Base-by-base conservation (phyloP, 257 asterid genomes). In the Rhazya stricta region DNA sequence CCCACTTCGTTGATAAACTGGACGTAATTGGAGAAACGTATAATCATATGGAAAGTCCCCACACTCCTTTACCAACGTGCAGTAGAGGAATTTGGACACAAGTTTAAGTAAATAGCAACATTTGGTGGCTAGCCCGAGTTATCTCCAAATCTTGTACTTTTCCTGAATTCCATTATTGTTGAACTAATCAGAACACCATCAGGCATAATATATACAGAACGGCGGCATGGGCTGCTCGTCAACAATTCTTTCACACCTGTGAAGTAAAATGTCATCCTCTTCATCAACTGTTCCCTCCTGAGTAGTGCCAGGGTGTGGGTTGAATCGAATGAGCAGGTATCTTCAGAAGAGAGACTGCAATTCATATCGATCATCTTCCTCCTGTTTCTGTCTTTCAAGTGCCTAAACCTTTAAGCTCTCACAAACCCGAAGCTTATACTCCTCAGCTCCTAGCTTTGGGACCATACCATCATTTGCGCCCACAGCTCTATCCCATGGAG, bases 401-500 rank as follows among this genome's bases (percentile, higher is more conserved):
- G 23, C 90, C 92, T 1, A 78, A 61, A 63, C 66, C 79, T 19
- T 32, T 86, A 30, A 72, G 42, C 27, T 66, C 58, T 25, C 77
- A 81, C 0, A 81, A 86, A 43, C 89, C 84, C 69, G 86, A 88
- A 56, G 85, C 84, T 7, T 88, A 84, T 61, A 16, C 77, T 13
- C 92, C 90, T 51, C 88, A 77, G 43, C 58, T 58, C 12, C 25
- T 86, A 0, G 85, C 86, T 2, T 70, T 88, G 23, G 90, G 92
- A 21, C 90, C 90, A 0, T 88, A 84, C 71, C 92, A 86, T 63
- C 90, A 84, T 60, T 51, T 84, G 1, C 71, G 87, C 13, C 89
- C 86, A 27, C 89, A 84, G 10, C 71, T 86, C 32, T 81, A 81
- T 73, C 83, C 39, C 2, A 79, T 81, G 86, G 88, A 86, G 75